Base-by-base conservation (phyloP, 306 rosid genomes). In the Spatholobus suberectus region DNA sequence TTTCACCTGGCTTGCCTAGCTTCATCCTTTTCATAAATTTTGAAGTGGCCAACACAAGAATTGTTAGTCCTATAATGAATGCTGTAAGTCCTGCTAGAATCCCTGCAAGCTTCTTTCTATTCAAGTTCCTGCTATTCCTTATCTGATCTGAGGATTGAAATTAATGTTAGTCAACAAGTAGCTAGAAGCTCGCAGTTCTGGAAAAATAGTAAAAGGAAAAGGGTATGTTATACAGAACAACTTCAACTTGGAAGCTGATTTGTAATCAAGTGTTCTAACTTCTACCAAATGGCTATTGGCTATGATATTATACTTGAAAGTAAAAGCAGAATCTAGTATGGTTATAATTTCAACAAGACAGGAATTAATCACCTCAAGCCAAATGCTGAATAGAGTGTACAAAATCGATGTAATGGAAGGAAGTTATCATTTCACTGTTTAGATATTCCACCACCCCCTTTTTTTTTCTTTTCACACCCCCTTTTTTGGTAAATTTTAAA, bases 21-120 rank as follows among this genome's bases (percentile, higher is more conserved):
- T 13, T 75, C 17, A 13, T 54, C 43, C 51, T 73, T 38, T 51
- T 51, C 9, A 4, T 35, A 54, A 2, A 74, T 20, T 13, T 26
- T 55, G 68, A 75, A 37, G 38, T 35, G 10, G 20, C 40, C 52
- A 35, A 74, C 21, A 55, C 9, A 12, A 74, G 35, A 35, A 21
- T 5, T 61, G 20, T 27, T 27, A 55, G 32, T 8, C 0, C 21
- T 4, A 54, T 12, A 7, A 54, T 13, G 11, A n/a, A 72, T 27
- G 63, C 10, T 23, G 49, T n/a, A 54, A 74, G 41, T 21, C 79
- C 79, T 5, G 23, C 52, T 29, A 74, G 1, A 57, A 13, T 75
- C 69, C 69, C 79, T 2, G 24, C 79, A 21, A 57, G 69, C 79
- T 75, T 37, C 69, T 73, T 73, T 15, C 20, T 54, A 9, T 35